phyloP scores from a whole-genome alignment of 1,139 yeast species.

The Sugiyamaella paludigena region DNA sequence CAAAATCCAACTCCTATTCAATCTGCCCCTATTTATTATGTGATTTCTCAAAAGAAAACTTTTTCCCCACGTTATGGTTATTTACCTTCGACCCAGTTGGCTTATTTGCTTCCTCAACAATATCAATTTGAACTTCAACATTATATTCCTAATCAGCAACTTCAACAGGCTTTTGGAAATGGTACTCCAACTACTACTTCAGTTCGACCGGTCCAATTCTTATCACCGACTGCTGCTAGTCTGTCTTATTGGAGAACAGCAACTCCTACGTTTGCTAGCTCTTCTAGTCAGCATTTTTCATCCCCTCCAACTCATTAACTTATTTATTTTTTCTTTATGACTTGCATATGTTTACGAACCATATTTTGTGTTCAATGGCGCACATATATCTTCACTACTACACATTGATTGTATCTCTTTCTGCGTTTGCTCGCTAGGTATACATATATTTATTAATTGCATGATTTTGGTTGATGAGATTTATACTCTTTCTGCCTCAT shows the following conservation, averaged over 20 bases:
- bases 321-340: constrained; percentile 2
- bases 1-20: constrained; percentile 1
- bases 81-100: constrained; percentile 13
- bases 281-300: constrained; percentile 13
- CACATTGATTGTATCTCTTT: constrained; percentile 2
- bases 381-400: neutral
- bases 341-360: neutral
- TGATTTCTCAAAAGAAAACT: constrained; percentile 19
- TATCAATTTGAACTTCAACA: constrained; percentile 24
- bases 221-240: constrained; percentile 14
- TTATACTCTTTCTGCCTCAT: neutral
- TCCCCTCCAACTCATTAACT: constrained; percentile 13
- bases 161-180: neutral
- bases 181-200: neutral
- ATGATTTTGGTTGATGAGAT: no score
- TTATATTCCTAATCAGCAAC: constrained; percentile 14
- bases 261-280: constrained; percentile 1
- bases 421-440: neutral
- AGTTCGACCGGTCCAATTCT: constrained; percentile 11
- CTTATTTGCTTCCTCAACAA: constrained; percentile 15
- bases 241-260: constrained; percentile 14
- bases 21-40: constrained; percentile 18
- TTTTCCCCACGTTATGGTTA: constrained; percentile 22
- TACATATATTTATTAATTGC: no score
- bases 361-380: neutral